phyloP scores from a whole-genome alignment of 805 yeast genomes.

The Yamadazyma paraphyllophila region DNA sequence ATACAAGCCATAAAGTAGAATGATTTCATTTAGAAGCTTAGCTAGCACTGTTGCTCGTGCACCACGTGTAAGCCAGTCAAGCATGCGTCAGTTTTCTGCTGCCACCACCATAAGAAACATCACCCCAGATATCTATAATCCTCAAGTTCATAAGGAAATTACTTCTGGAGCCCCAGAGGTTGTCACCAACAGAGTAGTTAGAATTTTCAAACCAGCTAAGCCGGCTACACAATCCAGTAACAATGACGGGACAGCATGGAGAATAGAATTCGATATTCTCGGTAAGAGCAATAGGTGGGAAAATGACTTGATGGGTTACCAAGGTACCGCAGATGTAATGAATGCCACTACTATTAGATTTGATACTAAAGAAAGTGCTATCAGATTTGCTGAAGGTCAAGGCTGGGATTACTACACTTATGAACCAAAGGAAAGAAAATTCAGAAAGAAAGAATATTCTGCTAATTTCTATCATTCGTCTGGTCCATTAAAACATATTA shows the following conservation, averaged over 20 bases:
- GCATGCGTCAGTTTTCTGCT: constrained; percentile 3
- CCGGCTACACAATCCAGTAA: constrained; percentile 79
- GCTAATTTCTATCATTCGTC: constrained; percentile 65
- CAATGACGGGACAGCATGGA: constrained; percentile 59
- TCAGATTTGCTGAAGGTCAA: constrained; percentile 75
- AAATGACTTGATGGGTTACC: constrained; percentile 84
- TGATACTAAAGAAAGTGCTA: constrained; percentile 72
- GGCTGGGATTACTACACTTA: constrained; percentile 84
- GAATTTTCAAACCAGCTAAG: constrained; percentile 74
- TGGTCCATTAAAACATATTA: constrained; percentile 73
- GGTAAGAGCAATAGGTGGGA: constrained; percentile 84
- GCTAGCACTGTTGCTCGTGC: background rate
- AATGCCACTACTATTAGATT: constrained; percentile 76
- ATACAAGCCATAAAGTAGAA: background rate
- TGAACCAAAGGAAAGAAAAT: constrained; percentile 74
- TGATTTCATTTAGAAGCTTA: constrained; percentile 6
- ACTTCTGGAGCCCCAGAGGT: constrained; percentile 82
- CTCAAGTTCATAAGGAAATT: constrained; percentile 45
- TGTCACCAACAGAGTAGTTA: constrained; percentile 59
- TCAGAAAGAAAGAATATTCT: constrained; percentile 73
- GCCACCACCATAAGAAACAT: constrained; percentile 1
- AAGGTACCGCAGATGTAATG: constrained; percentile 76
- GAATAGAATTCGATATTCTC: constrained; percentile 78
- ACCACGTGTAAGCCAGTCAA: background rate
- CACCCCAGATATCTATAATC: constrained; percentile 25